Conservation (phyloP, 2,329 filamentous ascomycete genomes). For the Fusarium newnesense region DNA sequence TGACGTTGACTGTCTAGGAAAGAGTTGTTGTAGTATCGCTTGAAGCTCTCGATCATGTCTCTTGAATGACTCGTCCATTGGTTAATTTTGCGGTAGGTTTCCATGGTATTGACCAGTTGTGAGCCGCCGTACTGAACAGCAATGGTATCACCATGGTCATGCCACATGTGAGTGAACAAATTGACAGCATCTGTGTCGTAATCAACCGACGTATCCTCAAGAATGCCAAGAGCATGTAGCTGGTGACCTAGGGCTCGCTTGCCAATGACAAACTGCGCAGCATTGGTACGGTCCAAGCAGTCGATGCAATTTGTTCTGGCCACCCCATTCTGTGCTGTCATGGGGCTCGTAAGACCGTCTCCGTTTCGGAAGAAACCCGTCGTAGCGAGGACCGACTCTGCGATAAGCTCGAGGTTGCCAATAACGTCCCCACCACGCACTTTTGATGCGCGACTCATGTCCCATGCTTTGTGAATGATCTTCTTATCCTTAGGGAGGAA, state of each 20-base stretch:
- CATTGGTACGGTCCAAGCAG: conserved; percentile 95
- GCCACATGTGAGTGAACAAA: conserved; percentile 97
- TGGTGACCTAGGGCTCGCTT: conserved; percentile 94
- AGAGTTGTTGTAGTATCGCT: conserved; percentile 98
- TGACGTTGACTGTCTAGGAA: conserved; percentile 98
- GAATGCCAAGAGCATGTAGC: conserved; percentile 88
- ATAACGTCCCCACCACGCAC: conserved; percentile 94
- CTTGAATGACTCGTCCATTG: conserved; percentile 98
- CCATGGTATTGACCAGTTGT: conserved; percentile 98
- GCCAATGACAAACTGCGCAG: conserved; percentile 96
- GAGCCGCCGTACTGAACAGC: conserved; percentile 97
- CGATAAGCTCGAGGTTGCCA: conserved; percentile 87
- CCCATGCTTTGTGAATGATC: conserved; percentile 95
- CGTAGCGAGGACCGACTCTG: conserved; percentile 83
- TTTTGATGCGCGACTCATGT: conserved; percentile 97
- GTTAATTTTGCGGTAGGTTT: conserved; percentile 98
- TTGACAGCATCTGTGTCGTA: conserved; percentile 98
- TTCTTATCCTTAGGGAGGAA: conserved; percentile 85
- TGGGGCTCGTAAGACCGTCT: conserved; percentile 70
- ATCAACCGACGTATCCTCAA: conserved; percentile 80
- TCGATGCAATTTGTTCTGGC: conserved; percentile 98
- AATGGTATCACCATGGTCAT: conserved; percentile 97
- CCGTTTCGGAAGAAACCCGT: conserved; percentile 98
- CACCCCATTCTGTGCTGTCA: conserved; percentile 86
- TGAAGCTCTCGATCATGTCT: conserved; percentile 99